Conservation (phyloP, 441 rosid species). For the Biscutella laevigata region DNA sequence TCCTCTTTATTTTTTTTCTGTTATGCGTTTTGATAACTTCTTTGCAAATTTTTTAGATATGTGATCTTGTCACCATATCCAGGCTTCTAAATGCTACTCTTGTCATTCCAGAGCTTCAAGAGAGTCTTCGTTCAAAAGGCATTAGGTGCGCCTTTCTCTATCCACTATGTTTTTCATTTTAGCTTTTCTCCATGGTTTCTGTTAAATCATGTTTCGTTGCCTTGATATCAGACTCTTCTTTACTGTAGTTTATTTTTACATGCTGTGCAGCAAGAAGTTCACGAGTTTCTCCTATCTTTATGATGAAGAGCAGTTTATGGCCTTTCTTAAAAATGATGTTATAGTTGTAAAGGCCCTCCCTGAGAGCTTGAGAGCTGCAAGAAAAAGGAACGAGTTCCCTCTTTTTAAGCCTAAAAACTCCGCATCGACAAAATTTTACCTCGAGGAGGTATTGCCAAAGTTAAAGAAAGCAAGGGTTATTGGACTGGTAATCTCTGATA, state of each 20-base stretch:
- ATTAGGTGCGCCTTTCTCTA: conserved; percentile 49
- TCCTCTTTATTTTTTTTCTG: conserved; percentile 18
- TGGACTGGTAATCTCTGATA: conserved; percentile 67
- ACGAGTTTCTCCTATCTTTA: conserved; percentile 93
- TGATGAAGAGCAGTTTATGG: conserved; percentile 89
- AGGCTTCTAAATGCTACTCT: conserved; percentile 99
- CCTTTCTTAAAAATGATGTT: conserved; percentile 77
- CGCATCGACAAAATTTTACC: conserved; percentile 70
- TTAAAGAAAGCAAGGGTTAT: conserved; percentile 63
- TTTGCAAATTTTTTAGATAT: conserved; percentile 86
- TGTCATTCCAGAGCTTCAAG: conserved; percentile 98
- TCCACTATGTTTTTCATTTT: not conserved
- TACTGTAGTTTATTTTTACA: conserved; percentile 18
- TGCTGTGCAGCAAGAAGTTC: conserved; percentile 58
- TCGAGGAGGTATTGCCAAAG: conserved; percentile 67
- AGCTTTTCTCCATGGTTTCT: conserved; percentile 13
- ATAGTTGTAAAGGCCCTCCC: conserved; percentile 65
- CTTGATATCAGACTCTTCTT: conserved; percentile 11
- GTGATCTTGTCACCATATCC: conserved; percentile 99
- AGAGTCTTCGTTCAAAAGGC: conserved; percentile 79
- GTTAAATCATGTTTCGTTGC: not conserved
- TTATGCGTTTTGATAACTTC: conserved; percentile 40
- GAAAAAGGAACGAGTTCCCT: conserved; percentile 67
- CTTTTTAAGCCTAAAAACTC: conserved; percentile 68
- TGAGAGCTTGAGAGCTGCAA: conserved; percentile 65